Percentiles rank a stretch among this genome's conserved stretches.
These are phyloP conservation scores for Phytophthora capsici DNA, from an alignment of 352 stramenopile genomes.

Conservation along the genomic window DNA sequence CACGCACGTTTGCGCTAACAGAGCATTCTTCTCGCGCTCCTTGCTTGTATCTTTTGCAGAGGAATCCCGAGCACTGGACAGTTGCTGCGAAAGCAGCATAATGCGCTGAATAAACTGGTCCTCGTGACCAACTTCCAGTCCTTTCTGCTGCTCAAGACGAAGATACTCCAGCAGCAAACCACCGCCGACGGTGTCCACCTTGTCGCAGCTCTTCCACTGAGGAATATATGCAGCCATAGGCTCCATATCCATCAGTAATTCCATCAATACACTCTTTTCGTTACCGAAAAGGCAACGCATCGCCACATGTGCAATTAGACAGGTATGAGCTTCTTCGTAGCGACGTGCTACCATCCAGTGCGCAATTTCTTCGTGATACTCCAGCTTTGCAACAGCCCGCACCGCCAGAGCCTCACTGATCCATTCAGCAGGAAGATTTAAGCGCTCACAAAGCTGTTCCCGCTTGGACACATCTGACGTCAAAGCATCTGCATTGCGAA, in stretches of 20 bases:
- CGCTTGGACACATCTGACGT: constrained; percentile 42
- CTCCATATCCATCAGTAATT: constrained; percentile 68
- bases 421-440: constrained; percentile 66
- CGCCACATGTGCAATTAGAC: constrained; percentile 64
- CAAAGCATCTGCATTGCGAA: constrained; percentile 70
- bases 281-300: constrained; percentile 67
- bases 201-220: constrained; percentile 66
- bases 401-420: constrained; percentile 73
- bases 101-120: constrained; percentile 68
- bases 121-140: constrained; percentile 58
- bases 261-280: constrained; percentile 60
- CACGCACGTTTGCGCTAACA: constrained; percentile 58
- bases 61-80: constrained; percentile 48
- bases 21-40: constrained; percentile 26
- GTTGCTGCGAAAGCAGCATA: constrained; percentile 58
- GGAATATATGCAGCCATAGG: constrained; percentile 57
- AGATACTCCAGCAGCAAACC: constrained; percentile 77
- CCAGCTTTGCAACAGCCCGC: constrained; percentile 49
- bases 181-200: constrained; percentile 56
- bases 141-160: constrained; percentile 66
- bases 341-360: constrained; percentile 72
- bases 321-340: constrained; percentile 71
- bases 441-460: constrained; percentile 58
- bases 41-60: constrained; percentile 27
- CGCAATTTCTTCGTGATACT: constrained; percentile 71